phyloP scores from a whole-genome alignment of 352 stramenopile genomes.

The Phytophthora vignae region DNA sequence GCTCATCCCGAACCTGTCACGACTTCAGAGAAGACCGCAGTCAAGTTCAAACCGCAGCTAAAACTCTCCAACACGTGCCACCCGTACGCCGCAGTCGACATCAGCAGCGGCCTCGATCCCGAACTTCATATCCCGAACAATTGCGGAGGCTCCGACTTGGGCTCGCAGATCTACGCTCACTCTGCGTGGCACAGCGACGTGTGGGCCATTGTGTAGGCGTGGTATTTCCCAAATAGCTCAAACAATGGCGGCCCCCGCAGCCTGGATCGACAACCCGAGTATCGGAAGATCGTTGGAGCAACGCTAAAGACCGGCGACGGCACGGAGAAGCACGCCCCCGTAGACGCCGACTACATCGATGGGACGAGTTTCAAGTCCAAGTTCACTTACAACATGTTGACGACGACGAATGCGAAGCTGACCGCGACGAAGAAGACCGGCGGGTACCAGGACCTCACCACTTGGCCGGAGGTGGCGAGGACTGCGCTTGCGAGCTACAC shows the following conservation, averaged over 20 bases:
- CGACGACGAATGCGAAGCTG: neutral
- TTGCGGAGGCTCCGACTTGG: neutral
- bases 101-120: neutral
- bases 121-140: neutral
- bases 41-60: neutral
- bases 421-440: neutral
- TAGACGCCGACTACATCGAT: neutral
- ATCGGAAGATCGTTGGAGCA: neutral
- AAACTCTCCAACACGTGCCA: neutral
- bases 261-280: neutral
- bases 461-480: neutral
- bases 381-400: neutral
- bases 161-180: neutral
- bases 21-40: neutral
- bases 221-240: neutral
- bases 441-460: neutral
- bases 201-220: neutral
- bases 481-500: neutral
- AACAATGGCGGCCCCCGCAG: neutral
- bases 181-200: neutral
- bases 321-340: neutral
- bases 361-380: neutral
- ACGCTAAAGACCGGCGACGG: neutral
- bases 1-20: neutral
- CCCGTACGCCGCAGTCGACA: neutral